Conservation (phyloP, 1,284 basidiomycete species). For the Sutorius eximius region DNA sequence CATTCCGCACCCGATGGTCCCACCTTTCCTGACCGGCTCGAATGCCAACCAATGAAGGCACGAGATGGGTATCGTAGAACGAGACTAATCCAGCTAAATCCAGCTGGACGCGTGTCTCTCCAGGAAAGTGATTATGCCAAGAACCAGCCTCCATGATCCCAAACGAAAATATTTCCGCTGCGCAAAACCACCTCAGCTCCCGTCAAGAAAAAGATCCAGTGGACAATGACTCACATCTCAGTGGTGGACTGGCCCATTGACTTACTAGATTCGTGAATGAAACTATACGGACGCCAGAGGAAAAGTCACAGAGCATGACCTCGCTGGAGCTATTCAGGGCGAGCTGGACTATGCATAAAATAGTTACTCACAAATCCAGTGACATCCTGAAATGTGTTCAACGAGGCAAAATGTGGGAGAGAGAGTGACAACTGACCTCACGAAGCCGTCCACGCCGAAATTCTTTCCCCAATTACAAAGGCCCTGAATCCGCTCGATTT, state of each 20-base stretch:
- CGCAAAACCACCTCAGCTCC: neutral
- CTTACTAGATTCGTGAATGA: conserved; percentile 31
- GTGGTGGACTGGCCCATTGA: neutral
- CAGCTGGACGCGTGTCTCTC: conserved; percentile 39
- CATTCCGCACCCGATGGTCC: conserved; percentile 34
- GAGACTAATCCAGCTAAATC: conserved; percentile 34
- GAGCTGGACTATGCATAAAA: neutral
- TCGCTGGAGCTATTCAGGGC: conserved; percentile 37
- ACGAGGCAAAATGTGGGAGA: neutral
- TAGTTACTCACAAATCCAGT: conserved; percentile 44
- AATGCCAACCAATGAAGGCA: conserved; percentile 29
- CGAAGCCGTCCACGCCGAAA: conserved; percentile 39
- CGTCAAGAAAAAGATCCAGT: neutral
- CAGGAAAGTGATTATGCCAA: conserved; percentile 39
- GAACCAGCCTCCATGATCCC: conserved; percentile 30
- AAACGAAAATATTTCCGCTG: neutral
- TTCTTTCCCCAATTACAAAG: conserved; percentile 40
- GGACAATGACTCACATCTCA: neutral
- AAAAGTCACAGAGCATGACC: conserved; percentile 52
- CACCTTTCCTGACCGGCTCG: conserved; percentile 29
- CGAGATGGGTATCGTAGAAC: conserved; percentile 37
- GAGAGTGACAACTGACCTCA: conserved; percentile 30
- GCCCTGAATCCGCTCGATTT: conserved; percentile 33
- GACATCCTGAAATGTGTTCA: conserved; percentile 41
- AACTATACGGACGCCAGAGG: conserved; percentile 39